Evolutionary conservation across 768 basidiomycete species (phyloP), one percentile per base, ranked within the genome.

Genomic region (Mycena albidolilacea): DNA sequence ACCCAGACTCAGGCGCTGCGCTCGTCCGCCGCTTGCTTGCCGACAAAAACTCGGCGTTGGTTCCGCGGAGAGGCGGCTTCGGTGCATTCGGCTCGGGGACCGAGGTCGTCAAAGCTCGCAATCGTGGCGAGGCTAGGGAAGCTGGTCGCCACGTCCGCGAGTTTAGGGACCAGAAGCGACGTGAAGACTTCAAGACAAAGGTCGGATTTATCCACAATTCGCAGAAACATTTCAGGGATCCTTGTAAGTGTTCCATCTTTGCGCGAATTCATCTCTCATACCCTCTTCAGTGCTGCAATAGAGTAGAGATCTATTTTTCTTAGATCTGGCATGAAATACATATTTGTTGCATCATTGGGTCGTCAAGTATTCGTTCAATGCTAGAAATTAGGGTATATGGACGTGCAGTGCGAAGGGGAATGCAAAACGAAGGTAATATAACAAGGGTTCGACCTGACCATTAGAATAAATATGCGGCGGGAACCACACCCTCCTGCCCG

Each of bases 101-200:
- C 9, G 90, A 95, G 41, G 93, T 97, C 11, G 89, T 98, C 72
- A 95, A 93, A 80, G 97, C 96, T 23, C 88, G 96, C 64, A 99
- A 99, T 84, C 88, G 88, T n/a, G 98, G 98, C 2, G 97, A 99
- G 84, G 98, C 98, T 15, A 89, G 90, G 75, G 93, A 98, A 81
- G 97, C 97, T 23, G 95, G 93, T 15, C 88, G 95, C 58, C 95
- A 97, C 82, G 89, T 95, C 1, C 87, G 91, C 67, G 93, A 96
- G 78, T 94, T 93, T 84, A 87, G 93, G 73, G 97, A 98, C 79
- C 91, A 94, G 80, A 90, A 86, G 77, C 86, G 90, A 63, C 88
- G 89, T 71, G 94, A 97, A 79, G 90, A 93, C 44, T 96, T 96
- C 87, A 95, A 92, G 84, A 96, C 95, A 7, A 91, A 88, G 72